A percentile compares a stretch with the other conserved stretches of the same genome.
phyloP scores from a whole-genome alignment of 148 eudicot genomes.

The Gaultheria prostrata region DNA sequence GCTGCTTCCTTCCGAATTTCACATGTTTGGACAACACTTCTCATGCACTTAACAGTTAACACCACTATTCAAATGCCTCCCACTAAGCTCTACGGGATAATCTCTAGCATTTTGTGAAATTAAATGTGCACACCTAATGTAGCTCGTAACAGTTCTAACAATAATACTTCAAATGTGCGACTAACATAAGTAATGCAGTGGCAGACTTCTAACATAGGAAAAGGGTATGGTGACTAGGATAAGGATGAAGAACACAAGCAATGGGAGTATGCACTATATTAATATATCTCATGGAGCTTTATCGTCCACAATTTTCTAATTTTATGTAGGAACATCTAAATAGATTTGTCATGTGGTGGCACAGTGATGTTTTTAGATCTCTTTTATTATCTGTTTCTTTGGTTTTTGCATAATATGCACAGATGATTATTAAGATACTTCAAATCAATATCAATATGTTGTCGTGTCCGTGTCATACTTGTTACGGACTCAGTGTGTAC shows the following conservation, averaged over 20 bases:
- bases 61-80: background rate
- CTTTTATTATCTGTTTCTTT: background rate
- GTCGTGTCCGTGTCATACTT: background rate
- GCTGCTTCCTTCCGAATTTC: background rate
- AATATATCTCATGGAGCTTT: background rate
- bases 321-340: background rate
- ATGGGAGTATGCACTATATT: background rate
- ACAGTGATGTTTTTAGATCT: background rate
- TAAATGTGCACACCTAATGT: background rate
- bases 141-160: background rate
- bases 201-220: background rate
- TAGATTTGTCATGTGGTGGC: background rate
- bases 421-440: background rate
- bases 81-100: background rate
- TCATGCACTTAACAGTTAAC: background rate
- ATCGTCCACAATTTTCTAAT: conserved; percentile 1
- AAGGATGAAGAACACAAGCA: background rate
- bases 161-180: background rate
- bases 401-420: too few relatives aligned
- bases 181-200: background rate
- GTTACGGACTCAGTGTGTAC: background rate
- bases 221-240: background rate
- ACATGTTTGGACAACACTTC: background rate
- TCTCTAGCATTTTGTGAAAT: background rate
- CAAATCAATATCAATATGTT: background rate